Evolutionary conservation across 108 stramenopile species (phyloP), one percentile per base, ranked within the genome.

Genomic region (Cyclotella distinguenda): DNA sequence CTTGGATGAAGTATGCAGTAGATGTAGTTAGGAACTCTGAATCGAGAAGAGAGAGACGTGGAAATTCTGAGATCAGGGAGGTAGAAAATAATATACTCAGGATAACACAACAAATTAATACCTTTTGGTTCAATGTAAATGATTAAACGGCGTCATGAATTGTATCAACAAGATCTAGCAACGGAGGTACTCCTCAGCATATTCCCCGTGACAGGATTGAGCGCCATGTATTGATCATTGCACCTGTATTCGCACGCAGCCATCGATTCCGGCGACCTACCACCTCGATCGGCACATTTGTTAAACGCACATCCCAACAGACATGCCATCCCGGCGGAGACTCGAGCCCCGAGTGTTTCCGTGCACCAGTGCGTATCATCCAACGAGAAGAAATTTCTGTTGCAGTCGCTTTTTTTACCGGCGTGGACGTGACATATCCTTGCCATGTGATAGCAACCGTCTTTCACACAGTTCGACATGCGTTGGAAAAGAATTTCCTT

Each of bases 341-440:
- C 22, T 10, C 77, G 44, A 31, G 70, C 77, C 3, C 66, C 71
- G 13, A 78, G 35, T n/a, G 71, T 73, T 42, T 68, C 66, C n/a
- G 59, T 31, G 38, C 77, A 78, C 65, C 65, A 73, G 27, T 78
- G 77, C 77, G 73, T 78, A 4, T 70, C 77, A 61, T 78, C 77
- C 0, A 34, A 10, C 6, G 46, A 48, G 19, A 78, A 35, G 9
- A 38, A 26, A 31, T 72, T 72, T 45, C 49, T 28, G 15, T 16
- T 28, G 10, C 65, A 73, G 28, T 52, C 30, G 25, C 8, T n/a
- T 21, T 62, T 51, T 32, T 48, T 28, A 38, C 19, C 45, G 19
- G 45, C n/a, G 19, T 46, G 19, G n/a, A 19, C 45, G 5, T 15
- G 16, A n/a, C 45, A 46, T 6, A 46, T 19, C 5, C 5, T 19